Base-by-base conservation (phyloP, 768 basidiomycete genomes). In the Phaeotremella skinneri region DNA sequence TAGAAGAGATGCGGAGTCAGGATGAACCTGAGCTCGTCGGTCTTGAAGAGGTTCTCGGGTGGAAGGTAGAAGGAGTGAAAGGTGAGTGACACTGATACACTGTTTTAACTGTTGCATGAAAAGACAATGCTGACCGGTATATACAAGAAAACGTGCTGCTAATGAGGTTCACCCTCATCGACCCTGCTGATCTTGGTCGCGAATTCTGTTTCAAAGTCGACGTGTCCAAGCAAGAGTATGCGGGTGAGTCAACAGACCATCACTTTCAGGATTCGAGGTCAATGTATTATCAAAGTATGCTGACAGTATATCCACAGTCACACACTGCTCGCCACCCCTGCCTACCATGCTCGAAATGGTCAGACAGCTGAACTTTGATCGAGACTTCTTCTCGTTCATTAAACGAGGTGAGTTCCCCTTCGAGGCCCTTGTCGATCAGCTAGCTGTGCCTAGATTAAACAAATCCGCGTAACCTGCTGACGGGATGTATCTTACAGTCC, bases 171-270 rank as follows among this genome's bases (percentile, higher is more conserved):
- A 81, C 82, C 9, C 78, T 83, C 56, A 70, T 91, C 34, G 87
- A 90, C 68, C 79, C 81, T 3, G 63, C 77, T 2, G 82, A 87
- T 47, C 79, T 80, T 1, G 80, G 83, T 7, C 80, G 82, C 29
- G 88, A 90, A 63, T 89, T 85, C 58, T 85, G 82, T 58, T 79
- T 92, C 58, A 85, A 90, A 0, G 74, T 92, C n/a, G 89, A 93
- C 68, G 80, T 89, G 20, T 84, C 86, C 2, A 77, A 78, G 23
- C 76, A 80, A 25, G 78, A 78, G 2, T 90, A 88, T 67, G 83
- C 83, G 80, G 88, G 91, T 90, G 45, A 32, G 47, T 31, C 31
- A 4, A 31, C 53, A 20, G 7, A 37, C 23, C n/a, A 43, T 17
- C 13, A 7, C 48, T 16, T 32, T 17, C 25, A n/a, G 6, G 32